phyloP scores from a whole-genome alignment of 2,329 filamentous ascomycete genomes.

The Xylaria sp. region DNA sequence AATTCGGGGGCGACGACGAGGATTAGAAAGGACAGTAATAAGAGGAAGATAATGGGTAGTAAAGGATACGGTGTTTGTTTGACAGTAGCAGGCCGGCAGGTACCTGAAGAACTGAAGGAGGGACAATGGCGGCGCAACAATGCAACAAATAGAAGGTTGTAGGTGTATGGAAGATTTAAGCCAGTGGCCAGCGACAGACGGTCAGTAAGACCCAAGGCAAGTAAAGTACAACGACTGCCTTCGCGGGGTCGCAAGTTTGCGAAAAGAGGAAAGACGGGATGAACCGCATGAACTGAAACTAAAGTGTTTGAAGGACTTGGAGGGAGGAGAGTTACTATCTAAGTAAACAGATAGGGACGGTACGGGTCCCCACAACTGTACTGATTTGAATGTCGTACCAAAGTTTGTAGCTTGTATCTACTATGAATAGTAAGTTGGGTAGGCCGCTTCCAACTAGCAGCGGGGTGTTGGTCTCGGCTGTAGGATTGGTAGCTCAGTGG shows the following conservation, averaged over 20 bases:
- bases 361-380: too few relatives aligned
- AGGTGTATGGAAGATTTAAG: background rate
- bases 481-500: constrained; percentile 37
- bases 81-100: background rate
- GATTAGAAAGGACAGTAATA: background rate
- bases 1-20: background rate
- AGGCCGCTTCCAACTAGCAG: too few relatives aligned
- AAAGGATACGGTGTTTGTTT: constrained; percentile 8
- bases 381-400: too few relatives aligned
- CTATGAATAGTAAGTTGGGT: too few relatives aligned
- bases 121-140: background rate
- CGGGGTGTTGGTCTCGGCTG: background rate
- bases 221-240: background rate
- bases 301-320: too few relatives aligned
- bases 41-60: background rate
- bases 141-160: background rate
- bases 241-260: background rate
- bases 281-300: background rate
- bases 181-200: background rate
- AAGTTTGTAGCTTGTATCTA: too few relatives aligned
- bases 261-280: background rate
- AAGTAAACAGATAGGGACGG: too few relatives aligned
- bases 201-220: background rate
- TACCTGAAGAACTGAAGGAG: background rate
- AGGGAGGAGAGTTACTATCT: too few relatives aligned